phyloP scores from a whole-genome alignment of 2,329 filamentous ascomycete species.

The Cylindrodendrum hubeiense region DNA sequence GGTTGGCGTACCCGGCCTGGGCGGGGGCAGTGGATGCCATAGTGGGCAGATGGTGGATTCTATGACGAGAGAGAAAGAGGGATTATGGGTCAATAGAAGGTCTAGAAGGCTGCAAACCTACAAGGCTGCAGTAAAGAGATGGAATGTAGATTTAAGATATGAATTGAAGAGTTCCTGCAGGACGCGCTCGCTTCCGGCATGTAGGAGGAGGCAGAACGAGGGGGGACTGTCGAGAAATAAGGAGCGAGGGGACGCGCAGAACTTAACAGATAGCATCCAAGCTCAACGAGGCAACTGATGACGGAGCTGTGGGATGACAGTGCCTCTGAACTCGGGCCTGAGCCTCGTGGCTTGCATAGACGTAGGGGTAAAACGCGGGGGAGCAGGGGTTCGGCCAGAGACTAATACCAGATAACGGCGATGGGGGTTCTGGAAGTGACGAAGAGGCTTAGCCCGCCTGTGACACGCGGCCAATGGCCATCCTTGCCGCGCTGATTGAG shows the following conservation, averaged over 20 bases:
- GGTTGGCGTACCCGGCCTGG: slow-evolving; percentile 60
- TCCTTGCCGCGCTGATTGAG: slow-evolving; percentile 27
- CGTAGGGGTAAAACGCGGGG: slow-evolving; percentile 27
- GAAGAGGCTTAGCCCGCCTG: slow-evolving; percentile 1
- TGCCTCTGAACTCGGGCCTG: not conserved
- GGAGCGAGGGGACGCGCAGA: slow-evolving; percentile 10
- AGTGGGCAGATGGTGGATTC: slow-evolving; percentile 1
- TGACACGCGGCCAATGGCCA: slow-evolving; percentile 11
- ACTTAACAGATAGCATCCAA: slow-evolving; percentile 19
- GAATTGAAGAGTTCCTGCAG: slow-evolving; percentile 21
- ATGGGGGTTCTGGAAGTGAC: slow-evolving; percentile 23
- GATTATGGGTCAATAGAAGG: not conserved
- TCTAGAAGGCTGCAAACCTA: not conserved
- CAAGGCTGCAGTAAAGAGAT: slow-evolving; percentile 3
- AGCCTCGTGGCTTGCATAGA: slow-evolving; percentile 17
- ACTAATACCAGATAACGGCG: slow-evolving; percentile 15
- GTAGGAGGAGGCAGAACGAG: slow-evolving; percentile 11
- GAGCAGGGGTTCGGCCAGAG: slow-evolving; percentile 12
- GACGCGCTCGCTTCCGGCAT: slow-evolving; percentile 10
- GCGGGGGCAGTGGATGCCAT: slow-evolving; percentile 30
- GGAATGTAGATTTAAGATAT: slow-evolving; percentile 5
- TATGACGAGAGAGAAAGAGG: not conserved
- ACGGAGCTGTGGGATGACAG: slow-evolving; percentile 22
- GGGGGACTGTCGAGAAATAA: not conserved
- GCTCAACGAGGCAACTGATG: not conserved